These are phyloP conservation scores for Coprinellus aureogranulatus DNA, from an alignment of 768 basidiomycete genomes.

Conservation along the genomic window DNA sequence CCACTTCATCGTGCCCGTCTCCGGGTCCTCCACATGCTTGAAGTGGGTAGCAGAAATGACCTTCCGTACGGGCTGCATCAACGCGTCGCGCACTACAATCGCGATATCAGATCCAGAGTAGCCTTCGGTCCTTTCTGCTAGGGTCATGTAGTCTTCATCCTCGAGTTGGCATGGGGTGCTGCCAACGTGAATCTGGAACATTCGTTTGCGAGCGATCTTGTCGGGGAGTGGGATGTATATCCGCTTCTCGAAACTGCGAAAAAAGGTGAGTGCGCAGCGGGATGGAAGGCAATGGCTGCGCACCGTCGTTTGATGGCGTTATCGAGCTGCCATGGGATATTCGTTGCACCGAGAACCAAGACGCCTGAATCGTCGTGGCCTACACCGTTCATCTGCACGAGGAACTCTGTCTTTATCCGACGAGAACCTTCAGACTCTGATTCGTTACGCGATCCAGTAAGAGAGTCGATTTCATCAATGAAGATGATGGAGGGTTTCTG, in stretches of 20 bases:
- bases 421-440: slow-evolving; percentile 97
- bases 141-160: slow-evolving; percentile 70
- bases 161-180: slow-evolving; percentile 84
- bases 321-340: slow-evolving; percentile 98
- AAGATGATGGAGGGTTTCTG: slow-evolving; percentile 98
- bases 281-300: slow-evolving; percentile 15
- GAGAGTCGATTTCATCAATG: slow-evolving; percentile 96
- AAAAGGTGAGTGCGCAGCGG: background rate
- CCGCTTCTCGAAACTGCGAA: slow-evolving; percentile 85
- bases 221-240: slow-evolving; percentile 98
- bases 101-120: slow-evolving; percentile 96
- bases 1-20: slow-evolving; percentile 52
- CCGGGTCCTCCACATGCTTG: slow-evolving; percentile 49
- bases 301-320: slow-evolving; percentile 95
- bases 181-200: slow-evolving; percentile 98
- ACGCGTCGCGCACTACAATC: slow-evolving; percentile 89
- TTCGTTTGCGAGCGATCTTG: slow-evolving; percentile 83
- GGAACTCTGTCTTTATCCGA: slow-evolving; percentile 95
- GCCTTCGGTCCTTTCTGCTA: slow-evolving; percentile 88
- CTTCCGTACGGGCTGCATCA: slow-evolving; percentile 98
- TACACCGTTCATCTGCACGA: slow-evolving; percentile 99
- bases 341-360: slow-evolving; percentile 94
- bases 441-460: slow-evolving; percentile 92
- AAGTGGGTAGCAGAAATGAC: slow-evolving; percentile 96
- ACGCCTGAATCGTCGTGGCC: slow-evolving; percentile 97